Base-by-base conservation (phyloP, 495 filamentous ascomycete genomes). In the Symbiotaphrina buchneri region DNA sequence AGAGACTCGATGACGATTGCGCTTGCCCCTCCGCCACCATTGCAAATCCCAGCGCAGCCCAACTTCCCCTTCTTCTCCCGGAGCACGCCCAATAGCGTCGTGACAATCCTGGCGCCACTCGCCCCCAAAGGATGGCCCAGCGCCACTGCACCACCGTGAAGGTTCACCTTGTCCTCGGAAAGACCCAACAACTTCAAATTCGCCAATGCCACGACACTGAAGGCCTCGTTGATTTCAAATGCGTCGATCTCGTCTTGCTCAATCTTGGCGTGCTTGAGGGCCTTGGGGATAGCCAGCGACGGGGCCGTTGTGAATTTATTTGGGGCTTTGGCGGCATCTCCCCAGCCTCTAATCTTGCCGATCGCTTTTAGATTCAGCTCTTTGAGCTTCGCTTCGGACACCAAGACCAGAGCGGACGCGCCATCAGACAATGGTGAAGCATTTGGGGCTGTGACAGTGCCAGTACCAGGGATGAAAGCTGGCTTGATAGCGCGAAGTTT, bases 221-320 rank as follows among this genome's bases (percentile, higher is more conserved):
- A 97, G 4, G 87, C 87, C 58, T 97, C 87, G 54, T 97, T 97
- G 61, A 97, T 93, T 63, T 97, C 87, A 45, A 85, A 95, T 39
- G 71, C 85, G 44, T 94, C 85, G 30, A 97, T 65, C 23, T 72
- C 56, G 27, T 73, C 61, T 40, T 71, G 64, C 21, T 68, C 61
- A 30, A 94, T 52, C 35, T 71, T 70, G 21, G 87, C 87, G 52
- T 97, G 84, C 61, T 77, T 76, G 39, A 95, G 66, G 10, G 87
- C 87, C 62, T 94, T 94, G 37, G 87, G 87, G 33, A 97, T 87
- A 18, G 87, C 87, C 28, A 94, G 61, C n/a, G 87, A 67, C 16
- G 87, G 87, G 3, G 87, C 71, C 33, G 81, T 93, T 35, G 87
- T 97, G 65, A 97, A 97, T 48, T 92, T 83, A 49, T 70, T 74